Evolutionary conservation across 1,284 basidiomycete species (phyloP).

Genomic region (Rhodotorula mucilaginosa): DNA sequence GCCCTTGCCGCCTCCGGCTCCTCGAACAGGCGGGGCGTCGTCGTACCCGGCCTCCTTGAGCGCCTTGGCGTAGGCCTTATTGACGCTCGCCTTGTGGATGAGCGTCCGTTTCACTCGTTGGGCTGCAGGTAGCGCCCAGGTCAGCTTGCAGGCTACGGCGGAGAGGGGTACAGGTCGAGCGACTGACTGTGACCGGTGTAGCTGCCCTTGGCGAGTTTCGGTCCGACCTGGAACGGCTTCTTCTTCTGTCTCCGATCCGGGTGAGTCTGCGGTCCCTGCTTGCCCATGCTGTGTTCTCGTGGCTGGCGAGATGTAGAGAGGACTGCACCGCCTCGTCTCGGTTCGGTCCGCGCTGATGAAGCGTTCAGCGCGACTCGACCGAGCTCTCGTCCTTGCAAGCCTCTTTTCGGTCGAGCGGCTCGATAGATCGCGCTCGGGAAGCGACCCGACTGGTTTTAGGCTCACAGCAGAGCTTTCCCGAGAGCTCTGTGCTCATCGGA

Average conservation of each 20-base stretch:
- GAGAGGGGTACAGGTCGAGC: background rate
- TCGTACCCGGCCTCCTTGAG: slow-evolving; percentile 38
- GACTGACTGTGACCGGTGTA: slow-evolving; percentile 39
- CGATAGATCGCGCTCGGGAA: too few species aligned
- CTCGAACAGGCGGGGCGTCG: background rate
- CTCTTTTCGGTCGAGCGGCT: too few species aligned
- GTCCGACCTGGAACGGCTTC: slow-evolving; percentile 37
- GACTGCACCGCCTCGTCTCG: too few species aligned
- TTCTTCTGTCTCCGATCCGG: background rate
- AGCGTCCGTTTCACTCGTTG: slow-evolving; percentile 37
- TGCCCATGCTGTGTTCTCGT: background rate
- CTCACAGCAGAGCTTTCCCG: too few species aligned
- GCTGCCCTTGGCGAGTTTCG: slow-evolving; percentile 31
- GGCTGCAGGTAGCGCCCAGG: background rate
- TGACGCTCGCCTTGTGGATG: slow-evolving; percentile 42
- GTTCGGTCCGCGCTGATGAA: too few species aligned
- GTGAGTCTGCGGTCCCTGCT: background rate
- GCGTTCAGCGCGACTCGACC: too few species aligned
- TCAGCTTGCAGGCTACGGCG: background rate
- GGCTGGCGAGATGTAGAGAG: background rate
- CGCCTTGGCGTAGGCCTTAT: slow-evolving; percentile 33
- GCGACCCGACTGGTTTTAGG: too few species aligned
- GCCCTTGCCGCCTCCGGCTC: slow-evolving; percentile 7
- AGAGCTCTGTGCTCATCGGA: too few species aligned
- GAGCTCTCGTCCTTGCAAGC: too few species aligned